Evolutionary conservation across 192 early-diverging fungal genomes (phyloP), one percentile per base, ranked within the genome.

Genomic region (Nowakowskiella sp.): DNA sequence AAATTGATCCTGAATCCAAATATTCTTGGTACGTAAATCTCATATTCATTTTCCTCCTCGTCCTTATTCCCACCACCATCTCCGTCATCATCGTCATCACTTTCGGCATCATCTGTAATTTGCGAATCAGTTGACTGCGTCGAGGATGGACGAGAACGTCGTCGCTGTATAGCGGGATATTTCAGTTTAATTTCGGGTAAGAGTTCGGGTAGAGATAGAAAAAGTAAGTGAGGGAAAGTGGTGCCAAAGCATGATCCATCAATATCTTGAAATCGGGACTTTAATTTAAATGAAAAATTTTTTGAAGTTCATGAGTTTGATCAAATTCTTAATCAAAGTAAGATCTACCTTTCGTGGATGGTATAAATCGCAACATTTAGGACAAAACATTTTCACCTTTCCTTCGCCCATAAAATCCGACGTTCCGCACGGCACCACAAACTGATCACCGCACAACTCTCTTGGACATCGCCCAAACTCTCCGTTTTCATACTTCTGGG

Each of bases 211-310:
- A 84, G 94, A 6, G 84, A 83, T 66, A 89, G 78, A 67, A 94
- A 87, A 43, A 97, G 80, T 57, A 99, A 69, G 61, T 92, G 86
- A 6, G 92, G 85, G 65, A 99, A 94, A 2, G 92, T 92, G 13
- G 96, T 89, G 28, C 94, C 94, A 76, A 99, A 99, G 64, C 83
- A 87, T 29, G 92, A 88, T 47, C 96, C 90, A 57, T 72, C 64
- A 24, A 76, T 51, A 33, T 61, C 51, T 49, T 70, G 70, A 53
- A 30, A n/a, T 31, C 45, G 45, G 42, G 2, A 51, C n/a, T 45
- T n/a, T 28, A 6, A 52, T 28, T 23, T 19, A 47, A 58, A n/a
- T 13, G 42, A 1, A 22, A 43, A 13, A 10, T 27, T 13, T 0
- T 16, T 16, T 6, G 56, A n/a, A 23, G 6, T 1, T 1, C 50